These are phyloP conservation scores for Fusarium tanahbumbuense DNA, from an alignment of 2,329 filamentous ascomycete genomes.

Conservation along the genomic window DNA sequence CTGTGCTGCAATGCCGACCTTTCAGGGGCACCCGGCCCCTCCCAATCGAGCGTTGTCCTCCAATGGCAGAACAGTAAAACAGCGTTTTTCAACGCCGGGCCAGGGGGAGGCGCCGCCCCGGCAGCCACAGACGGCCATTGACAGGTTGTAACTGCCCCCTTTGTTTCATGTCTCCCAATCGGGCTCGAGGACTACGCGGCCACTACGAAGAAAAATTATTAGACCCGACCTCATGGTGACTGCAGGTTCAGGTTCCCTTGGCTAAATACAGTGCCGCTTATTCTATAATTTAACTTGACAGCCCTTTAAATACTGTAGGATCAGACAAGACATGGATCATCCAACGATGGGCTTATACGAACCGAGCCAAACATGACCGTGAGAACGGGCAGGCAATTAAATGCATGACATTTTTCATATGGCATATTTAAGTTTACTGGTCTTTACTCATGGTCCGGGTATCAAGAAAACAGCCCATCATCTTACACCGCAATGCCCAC, in stretches of 20 bases:
- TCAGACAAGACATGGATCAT: slow-evolving; percentile 15
- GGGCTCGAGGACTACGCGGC: slow-evolving; percentile 36
- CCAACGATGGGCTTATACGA: slow-evolving; percentile 15
- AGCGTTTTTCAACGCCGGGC: slow-evolving; percentile 29
- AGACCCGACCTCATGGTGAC: not conserved
- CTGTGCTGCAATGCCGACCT: slow-evolving; percentile 9
- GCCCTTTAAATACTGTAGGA: slow-evolving; percentile 1
- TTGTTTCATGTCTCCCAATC: slow-evolving; percentile 46
- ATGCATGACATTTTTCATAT: slow-evolving; percentile 26
- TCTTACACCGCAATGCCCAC: slow-evolving; percentile 5
- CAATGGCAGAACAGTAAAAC: slow-evolving; percentile 20
- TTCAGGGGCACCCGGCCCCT: slow-evolving; percentile 34
- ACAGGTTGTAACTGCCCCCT: slow-evolving; percentile 32
- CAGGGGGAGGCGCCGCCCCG: slow-evolving; percentile 45
- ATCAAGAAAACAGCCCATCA: slow-evolving; percentile 12
- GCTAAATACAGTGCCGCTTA: slow-evolving; percentile 20
- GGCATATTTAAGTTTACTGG: not conserved
- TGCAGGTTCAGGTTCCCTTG: not conserved
- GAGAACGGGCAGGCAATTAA: slow-evolving; percentile 7
- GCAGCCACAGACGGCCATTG: slow-evolving; percentile 38
- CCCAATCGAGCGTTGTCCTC: slow-evolving; percentile 25
- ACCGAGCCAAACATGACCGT: not conserved
- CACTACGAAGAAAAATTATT: slow-evolving; percentile 16
- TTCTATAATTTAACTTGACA: slow-evolving; percentile 5
- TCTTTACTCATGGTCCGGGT: not conserved